Evolutionary conservation across 164 flowering plant species (phyloP).

Genomic region (Berberis vulgaris): DNA sequence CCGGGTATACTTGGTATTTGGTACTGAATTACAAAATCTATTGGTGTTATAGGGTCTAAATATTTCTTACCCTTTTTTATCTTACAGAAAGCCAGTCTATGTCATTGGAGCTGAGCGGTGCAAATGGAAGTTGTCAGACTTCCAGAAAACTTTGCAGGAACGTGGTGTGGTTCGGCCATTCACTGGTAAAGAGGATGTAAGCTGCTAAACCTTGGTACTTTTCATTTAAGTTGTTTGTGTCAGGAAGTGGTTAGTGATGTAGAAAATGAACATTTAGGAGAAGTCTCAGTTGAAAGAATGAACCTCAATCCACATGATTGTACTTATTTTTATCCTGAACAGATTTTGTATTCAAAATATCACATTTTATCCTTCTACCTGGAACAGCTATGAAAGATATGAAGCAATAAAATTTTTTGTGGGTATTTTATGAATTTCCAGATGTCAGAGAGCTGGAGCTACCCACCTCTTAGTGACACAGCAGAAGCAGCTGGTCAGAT

Average conservation of each 20-base stretch:
- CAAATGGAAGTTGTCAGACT: conserved; percentile 77
- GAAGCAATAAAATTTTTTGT: background rate
- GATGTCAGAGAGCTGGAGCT: conserved; percentile 85
- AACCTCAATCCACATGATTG: background rate
- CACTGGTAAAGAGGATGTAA: conserved; percentile 86
- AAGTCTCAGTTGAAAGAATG: background rate
- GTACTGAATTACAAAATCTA: too few relatives aligned
- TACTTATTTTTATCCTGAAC: background rate
- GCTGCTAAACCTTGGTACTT: conserved; percentile 15
- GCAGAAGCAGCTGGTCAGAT: conserved; percentile 69
- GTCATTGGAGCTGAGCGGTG: conserved; percentile 82
- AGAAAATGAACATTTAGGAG: background rate
- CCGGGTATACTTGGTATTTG: conserved; percentile 53
- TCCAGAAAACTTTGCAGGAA: conserved; percentile 65
- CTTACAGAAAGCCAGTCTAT: conserved; percentile 88
- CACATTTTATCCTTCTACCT: background rate
- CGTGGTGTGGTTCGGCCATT: conserved; percentile 84
- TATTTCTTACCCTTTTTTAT: background rate
- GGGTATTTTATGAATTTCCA: conserved; percentile 14
- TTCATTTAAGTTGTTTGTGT: background rate
- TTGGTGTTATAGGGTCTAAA: background rate
- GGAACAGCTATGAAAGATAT: background rate
- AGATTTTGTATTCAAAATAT: background rate
- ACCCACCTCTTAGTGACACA: conserved; percentile 79
- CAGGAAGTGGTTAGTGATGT: background rate